A percentile compares a stretch with the other conserved stretches of the same genome.
These are phyloP conservation scores for Ophiostoma novo-ulmi DNA, from an alignment of 2,329 filamentous ascomycete species.

Conservation along the genomic window DNA sequence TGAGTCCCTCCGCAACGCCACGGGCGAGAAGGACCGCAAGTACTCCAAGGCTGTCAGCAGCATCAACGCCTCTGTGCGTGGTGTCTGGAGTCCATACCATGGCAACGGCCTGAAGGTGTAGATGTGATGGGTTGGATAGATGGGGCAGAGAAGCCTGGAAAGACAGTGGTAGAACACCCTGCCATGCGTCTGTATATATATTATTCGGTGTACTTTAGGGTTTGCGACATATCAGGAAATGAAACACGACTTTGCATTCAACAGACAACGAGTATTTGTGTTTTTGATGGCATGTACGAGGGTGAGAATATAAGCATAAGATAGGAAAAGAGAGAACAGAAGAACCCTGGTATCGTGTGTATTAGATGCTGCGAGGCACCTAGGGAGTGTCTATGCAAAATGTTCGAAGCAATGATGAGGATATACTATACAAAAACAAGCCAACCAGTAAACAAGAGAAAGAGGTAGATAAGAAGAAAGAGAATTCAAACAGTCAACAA, in stretches of 20 bases:
- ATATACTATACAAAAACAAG: not conserved
- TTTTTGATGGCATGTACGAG: not conserved
- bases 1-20: slow-evolving; percentile 66
- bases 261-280: not conserved
- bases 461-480: not conserved
- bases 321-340: not conserved
- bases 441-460: not conserved
- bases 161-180: not conserved
- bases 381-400: slow-evolving; percentile 9
- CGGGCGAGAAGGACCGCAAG: slow-evolving; percentile 65
- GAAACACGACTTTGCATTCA: slow-evolving; percentile 13
- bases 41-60: slow-evolving; percentile 60
- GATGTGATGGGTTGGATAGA: slow-evolving; percentile 19
- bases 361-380: slow-evolving; percentile 20
- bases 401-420: not conserved
- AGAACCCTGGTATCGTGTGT: slow-evolving; percentile 15
- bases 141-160: not conserved
- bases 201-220: slow-evolving; percentile 11
- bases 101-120: slow-evolving; percentile 53
- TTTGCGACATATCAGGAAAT: slow-evolving; percentile 8
- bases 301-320: not conserved
- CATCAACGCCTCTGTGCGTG: slow-evolving; percentile 61
- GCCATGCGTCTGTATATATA: slow-evolving; percentile 4
- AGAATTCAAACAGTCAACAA: not conserved
- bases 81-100: slow-evolving; percentile 67